Evolutionary conservation across 1,284 basidiomycete genomes (phyloP).

Genomic region (Puccinia hordei): DNA sequence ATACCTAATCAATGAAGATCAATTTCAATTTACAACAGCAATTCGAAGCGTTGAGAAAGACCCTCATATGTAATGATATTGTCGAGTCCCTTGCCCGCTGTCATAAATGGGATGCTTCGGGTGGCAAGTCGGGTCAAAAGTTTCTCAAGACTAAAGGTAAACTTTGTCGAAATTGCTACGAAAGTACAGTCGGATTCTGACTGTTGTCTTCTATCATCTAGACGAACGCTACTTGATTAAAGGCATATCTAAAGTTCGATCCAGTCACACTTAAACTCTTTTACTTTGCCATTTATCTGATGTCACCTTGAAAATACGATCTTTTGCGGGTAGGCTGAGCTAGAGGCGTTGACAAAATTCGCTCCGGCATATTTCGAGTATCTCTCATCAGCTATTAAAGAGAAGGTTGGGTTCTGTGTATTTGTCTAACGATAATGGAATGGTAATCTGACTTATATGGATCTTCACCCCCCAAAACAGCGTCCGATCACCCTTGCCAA

Average conservation of each 20-base stretch:
- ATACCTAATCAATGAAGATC: constrained; percentile 5
- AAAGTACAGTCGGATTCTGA: neutral
- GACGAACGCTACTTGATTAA: constrained; percentile 99
- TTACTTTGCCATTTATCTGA: neutral
- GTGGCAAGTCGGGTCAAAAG: constrained; percentile 94
- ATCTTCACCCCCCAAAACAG: constrained; percentile 62
- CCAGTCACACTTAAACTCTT: neutral
- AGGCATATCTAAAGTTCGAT: constrained; percentile 75
- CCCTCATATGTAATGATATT: constrained; percentile 88
- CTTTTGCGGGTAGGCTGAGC: constrained; percentile 63
- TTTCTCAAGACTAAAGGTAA: constrained; percentile 91
- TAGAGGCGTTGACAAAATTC: constrained; percentile 94
- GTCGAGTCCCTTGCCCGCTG: constrained; percentile 91
- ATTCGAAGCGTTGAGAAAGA: constrained; percentile 88
- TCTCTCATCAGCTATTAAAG: constrained; percentile 66
- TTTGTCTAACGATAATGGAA: neutral
- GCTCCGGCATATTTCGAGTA: constrained; percentile 98
- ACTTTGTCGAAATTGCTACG: constrained; percentile 39
- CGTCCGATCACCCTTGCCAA: constrained; percentile 93
- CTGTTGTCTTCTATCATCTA: constrained; percentile 57
- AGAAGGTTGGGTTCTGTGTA: constrained; percentile 26
- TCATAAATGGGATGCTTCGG: constrained; percentile 91
- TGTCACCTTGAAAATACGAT: neutral
- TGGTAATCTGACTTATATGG: constrained; percentile 38
- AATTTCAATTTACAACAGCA: constrained; percentile 70